Base-by-base conservation (phyloP, 2,329 filamentous ascomycete species). In the Mollisiaceae sp. region DNA sequence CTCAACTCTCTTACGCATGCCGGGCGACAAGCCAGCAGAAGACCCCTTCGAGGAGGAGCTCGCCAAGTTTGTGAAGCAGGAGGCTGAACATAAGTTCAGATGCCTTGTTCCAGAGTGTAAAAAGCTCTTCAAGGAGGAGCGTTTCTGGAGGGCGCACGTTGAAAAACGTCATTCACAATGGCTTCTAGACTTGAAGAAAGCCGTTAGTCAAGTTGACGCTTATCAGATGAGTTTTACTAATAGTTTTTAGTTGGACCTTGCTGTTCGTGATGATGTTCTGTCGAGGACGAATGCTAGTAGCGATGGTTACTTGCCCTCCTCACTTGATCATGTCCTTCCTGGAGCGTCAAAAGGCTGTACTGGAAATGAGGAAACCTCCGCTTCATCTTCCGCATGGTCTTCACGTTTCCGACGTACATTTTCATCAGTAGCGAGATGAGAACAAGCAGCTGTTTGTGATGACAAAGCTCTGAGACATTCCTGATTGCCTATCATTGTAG, bases 131-230 rank as follows among this genome's bases (percentile, higher is more conserved):
- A 98, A 98, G 78, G 95, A 95, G 65, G 91, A 97, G 52, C 89
- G 94, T 73, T 99, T 98, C 77, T 99, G 96, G 94, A 90, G 89
- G 75, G 99, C 99, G 82, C 95, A 99, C 74, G 90, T 98, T 18
- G 94, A 98, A 79, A 99, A 99, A 81, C 89, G 95, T 64, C 95
- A 99, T 77, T 78, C 86, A 0, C 94, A 98, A 62, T 99, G 94
- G 91, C 85, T 91, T 55, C 89, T 94, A 38, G 86, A 82, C 61
- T 81, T 97, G 69, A 91, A 89, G 77, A 89, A 90, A 75, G 94
- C 97, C 81, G 94, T 96, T 83, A 82, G 89, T 82, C 39, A 36
- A 82, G 82, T 87, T 55, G 32, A 24, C 62, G 38, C 57, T 35
- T 27, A n/a, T 6, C 15, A 63, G 39, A 54, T 32, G 43, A 61